Evolutionary conservation across 345 rosid species (phyloP), one percentile per base, ranked within the genome.

Genomic region (Acer yangbiense): DNA sequence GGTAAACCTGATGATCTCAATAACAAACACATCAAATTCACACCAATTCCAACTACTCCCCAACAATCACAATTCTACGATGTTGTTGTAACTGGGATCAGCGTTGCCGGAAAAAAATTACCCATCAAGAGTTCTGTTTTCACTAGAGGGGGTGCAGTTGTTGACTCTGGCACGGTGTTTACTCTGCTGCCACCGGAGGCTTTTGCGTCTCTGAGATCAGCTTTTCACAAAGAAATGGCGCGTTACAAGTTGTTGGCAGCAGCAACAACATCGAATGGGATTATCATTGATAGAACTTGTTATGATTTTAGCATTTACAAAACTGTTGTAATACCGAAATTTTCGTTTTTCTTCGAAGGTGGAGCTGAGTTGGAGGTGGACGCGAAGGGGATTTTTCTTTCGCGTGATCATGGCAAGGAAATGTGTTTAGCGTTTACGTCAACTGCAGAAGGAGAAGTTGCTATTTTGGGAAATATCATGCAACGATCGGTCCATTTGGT

Each of bases 371-470:
- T 82, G 46, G 76, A 79, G 6, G 25, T 82, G n/a, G 77, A 76
- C 20, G 72, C 21, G 16, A 58, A 43, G 2, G 81, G 85, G 7
- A 77, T 68, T 8, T 39, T 76, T 16, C 35, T 55, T 32, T 29
- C 1, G 2, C 6, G 2, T 1, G 20, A 8, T 0, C 32, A 29
- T 29, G 32, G 29, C 35, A 27, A 65, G 13, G 73, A 25, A 50
- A 66, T 67, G 3, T 85, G 87, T 66, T 62, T 79, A 48, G 81
- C 80, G 2, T 82, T 82, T 55, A 75, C 75, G 0, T 11, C 74
- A 0, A 77, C 74, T 29, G 54, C 9, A 0, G 78, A 50, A 50
- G 55, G 17, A 13, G 55, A 50, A 50, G 55, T 50, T 13, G 55
- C 5, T 50, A 25, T 50, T 9, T 50, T 50, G 55, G 55, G 55